Evolutionary conservation across 2,329 filamentous ascomycete genomes (phyloP), one percentile per base, ranked within the genome.

Genomic region (Colletotrichum magnum): DNA sequence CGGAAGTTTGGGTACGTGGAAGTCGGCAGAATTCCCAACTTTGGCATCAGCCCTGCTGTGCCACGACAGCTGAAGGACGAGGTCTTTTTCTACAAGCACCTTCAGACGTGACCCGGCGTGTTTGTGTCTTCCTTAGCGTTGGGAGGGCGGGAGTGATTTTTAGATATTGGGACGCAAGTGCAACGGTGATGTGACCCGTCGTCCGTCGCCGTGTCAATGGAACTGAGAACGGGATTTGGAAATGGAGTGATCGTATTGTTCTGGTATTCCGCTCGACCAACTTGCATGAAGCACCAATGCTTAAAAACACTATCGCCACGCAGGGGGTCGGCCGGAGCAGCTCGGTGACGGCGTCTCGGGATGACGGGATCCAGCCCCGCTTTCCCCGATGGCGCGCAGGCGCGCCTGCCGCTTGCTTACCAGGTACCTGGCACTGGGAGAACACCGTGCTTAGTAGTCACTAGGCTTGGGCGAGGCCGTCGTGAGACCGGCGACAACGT

Each of bases 61-160:
- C 68, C 70, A 32, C 83, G 86, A 28, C 83, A 82, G 52, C 76
- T 87, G 63, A 84, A 82, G 71, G 85, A 85, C 70, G 85, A 84
- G 60, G 83, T 85, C 0, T 88, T 89, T 72, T 88, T 89, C 73
- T 91, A 89, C 77, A 90, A 90, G 77, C 83, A 88, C 66, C 78
- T 91, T 13, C 53, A 57, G 36, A 58, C 43, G 18, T 51, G 54
- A 54, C 6, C 41, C 41, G 18, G 12, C 28, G 47, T 21, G 18
- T 47, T 47, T 24, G 39, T 59, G 12, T 47, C 21, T 15, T 21
- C 32, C 51, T 48, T 32, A 18, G 66, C 50, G 69, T 69, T 56
- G 13, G 45, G 50, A 28, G 28, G 47, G 48, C 16, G 47, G 43
- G 32, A 47, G 15, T 32, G 28, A 65, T 36, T 28, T 36, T 36